Percentiles rank a stretch among this genome's conserved stretches.
Evolutionary conservation across 305 asterid genomes (phyloP).

Genomic region (Nicotiana rustica): DNA sequence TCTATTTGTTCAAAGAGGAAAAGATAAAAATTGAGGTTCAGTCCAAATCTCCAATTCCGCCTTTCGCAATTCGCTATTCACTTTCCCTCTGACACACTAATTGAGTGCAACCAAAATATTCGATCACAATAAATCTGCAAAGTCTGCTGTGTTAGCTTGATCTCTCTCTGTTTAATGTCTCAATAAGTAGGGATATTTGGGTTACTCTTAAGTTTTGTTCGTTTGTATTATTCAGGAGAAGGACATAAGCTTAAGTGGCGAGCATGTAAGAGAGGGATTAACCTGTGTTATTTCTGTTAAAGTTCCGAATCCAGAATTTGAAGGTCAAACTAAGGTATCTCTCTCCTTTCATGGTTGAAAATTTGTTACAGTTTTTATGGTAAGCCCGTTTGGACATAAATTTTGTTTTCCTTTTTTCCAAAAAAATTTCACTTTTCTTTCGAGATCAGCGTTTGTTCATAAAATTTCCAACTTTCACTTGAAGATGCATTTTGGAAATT

Average conservation of each 20-base stretch:
- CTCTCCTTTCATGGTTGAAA: slow-evolving; percentile 20
- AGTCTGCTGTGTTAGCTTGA: slow-evolving; percentile 10
- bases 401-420: no score
- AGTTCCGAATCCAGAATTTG: slow-evolving; percentile 96
- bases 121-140: not conserved
- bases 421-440: no score
- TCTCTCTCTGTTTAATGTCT: not conserved
- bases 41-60: not conserved
- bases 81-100: slow-evolving; percentile 9
- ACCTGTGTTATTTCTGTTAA: slow-evolving; percentile 95
- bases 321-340: slow-evolving; percentile 96
- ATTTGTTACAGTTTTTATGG: slow-evolving; percentile 13
- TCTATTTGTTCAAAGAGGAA: not conserved
- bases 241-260: slow-evolving; percentile 90
- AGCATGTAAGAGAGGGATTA: slow-evolving; percentile 97
- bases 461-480: no score
- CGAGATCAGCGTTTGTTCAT: no score
- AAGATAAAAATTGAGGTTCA: not conserved
- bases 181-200: slow-evolving; percentile 34
- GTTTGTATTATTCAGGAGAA: slow-evolving; percentile 67
- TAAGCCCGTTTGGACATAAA: no score
- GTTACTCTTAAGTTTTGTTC: slow-evolving; percentile 34
- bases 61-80: not conserved
- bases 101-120: slow-evolving; percentile 7
- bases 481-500: no score